Evolutionary conservation across 768 basidiomycete species (phyloP).

Genomic region (Pseudohyphozyma bogoriensis): DNA sequence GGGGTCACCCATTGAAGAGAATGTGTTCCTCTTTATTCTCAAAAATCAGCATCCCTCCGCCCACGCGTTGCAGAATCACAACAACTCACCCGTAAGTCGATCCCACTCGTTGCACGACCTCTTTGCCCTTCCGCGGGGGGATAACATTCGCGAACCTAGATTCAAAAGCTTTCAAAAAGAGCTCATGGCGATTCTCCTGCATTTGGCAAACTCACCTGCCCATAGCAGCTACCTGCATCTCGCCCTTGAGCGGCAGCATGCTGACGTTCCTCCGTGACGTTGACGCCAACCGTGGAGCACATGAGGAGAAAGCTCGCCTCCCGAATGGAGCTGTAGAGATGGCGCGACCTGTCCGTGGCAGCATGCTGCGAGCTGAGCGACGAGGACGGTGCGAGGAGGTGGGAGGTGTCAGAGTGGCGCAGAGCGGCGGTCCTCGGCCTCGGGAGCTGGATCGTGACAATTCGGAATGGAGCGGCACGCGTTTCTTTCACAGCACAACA

Average conservation of each 20-base stretch:
- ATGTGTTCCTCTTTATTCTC: slow-evolving; percentile 12
- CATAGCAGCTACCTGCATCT: slow-evolving; percentile 13
- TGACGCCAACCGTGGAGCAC: neutral
- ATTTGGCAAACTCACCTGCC: slow-evolving; percentile 2
- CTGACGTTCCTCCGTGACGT: neutral
- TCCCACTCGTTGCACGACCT: slow-evolving; percentile 15
- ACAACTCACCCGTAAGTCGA: slow-evolving; percentile 17
- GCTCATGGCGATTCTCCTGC: neutral
- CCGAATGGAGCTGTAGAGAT: no score
- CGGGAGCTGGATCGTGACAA: no score
- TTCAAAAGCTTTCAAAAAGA: neutral
- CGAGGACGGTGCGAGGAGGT: no score
- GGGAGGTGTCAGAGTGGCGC: no score
- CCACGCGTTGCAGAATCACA: neutral
- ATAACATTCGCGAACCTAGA: slow-evolving; percentile 12
- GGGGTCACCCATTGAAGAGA: slow-evolving; percentile 14
- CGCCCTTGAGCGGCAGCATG: slow-evolving; percentile 1
- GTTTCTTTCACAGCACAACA: no score
- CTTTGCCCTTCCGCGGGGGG: slow-evolving; percentile 10
- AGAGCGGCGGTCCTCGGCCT: no score
- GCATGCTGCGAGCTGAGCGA: no score
- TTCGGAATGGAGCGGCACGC: no score
- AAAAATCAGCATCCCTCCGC: neutral
- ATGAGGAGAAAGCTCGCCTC: neutral
- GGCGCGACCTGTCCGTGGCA: no score